Evolutionary conservation across 345 rosid species (phyloP).

Genomic region (Euphorbia pulcherrima): DNA sequence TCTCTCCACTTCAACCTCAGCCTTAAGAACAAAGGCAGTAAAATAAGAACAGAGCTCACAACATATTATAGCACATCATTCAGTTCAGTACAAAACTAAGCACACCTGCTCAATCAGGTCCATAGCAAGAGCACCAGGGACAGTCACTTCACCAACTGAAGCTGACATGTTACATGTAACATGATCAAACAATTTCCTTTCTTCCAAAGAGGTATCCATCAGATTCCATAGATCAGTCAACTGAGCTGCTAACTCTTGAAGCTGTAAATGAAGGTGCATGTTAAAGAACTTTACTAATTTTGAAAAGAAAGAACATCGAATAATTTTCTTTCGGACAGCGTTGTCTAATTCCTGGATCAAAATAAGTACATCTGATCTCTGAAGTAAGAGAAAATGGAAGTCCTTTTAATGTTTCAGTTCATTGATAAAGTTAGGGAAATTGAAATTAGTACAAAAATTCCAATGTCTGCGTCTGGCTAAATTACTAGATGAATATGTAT

Average conservation of each 20-base stretch:
- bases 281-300: conserved; percentile 11
- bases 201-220: conserved; percentile 95
- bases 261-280: conserved; percentile 40
- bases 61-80: background rate
- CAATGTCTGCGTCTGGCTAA: too few relatives aligned
- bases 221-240: conserved; percentile 91
- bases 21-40: conserved; percentile 37
- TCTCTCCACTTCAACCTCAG: conserved; percentile 91
- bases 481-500: background rate
- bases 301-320: conserved; percentile 1
- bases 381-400: background rate
- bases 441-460: background rate
- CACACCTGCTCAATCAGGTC: conserved; percentile 87
- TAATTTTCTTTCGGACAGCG: background rate
- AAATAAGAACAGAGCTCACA: conserved; percentile 23
- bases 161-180: conserved; percentile 82
- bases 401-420: background rate
- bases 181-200: conserved; percentile 72
- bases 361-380: background rate
- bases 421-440: background rate
- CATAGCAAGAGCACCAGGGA: conserved; percentile 77
- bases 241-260: conserved; percentile 88
- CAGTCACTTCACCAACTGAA: conserved; percentile 78
- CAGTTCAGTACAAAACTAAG: background rate
- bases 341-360: background rate